Conservation (phyloP, 164 flowering plant genomes). For the Stephania cephalantha region DNA sequence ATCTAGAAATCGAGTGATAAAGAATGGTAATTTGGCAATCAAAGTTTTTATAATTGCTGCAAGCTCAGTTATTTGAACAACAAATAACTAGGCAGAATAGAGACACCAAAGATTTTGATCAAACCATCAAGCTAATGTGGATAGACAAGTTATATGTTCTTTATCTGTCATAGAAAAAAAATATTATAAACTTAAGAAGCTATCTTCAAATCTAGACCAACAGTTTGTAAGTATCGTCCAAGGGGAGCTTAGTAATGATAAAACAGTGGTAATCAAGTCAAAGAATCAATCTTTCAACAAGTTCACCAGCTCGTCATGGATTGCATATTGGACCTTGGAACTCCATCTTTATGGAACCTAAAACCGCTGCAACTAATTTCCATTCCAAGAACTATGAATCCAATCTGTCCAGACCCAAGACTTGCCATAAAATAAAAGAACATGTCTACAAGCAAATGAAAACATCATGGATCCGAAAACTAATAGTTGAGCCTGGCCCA, state of each 20-base stretch:
- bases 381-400: too few relatives aligned
- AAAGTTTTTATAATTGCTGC: not conserved
- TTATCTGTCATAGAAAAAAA: not conserved
- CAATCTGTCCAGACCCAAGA: too few relatives aligned
- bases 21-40: not conserved
- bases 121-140: too few relatives aligned
- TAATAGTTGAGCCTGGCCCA: too few relatives aligned
- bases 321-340: too few relatives aligned
- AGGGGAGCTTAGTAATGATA: not conserved
- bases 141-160: not conserved
- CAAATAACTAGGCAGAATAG: not conserved
- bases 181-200: not conserved
- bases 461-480: too few relatives aligned
- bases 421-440: too few relatives aligned
- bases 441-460: too few relatives aligned
- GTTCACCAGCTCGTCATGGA: not conserved
- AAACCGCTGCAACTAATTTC: too few relatives aligned
- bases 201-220: not conserved
- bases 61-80: not conserved
- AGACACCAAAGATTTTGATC: not conserved
- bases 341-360: too few relatives aligned
- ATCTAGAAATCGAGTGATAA: not conserved
- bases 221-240: not conserved
- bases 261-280: not conserved
- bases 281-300: not conserved